A percentile compares a stretch with the other conserved stretches of the same genome.
phyloP scores from a whole-genome alignment of 108 stramenopile genomes.

The Cyclotella sp. region DNA sequence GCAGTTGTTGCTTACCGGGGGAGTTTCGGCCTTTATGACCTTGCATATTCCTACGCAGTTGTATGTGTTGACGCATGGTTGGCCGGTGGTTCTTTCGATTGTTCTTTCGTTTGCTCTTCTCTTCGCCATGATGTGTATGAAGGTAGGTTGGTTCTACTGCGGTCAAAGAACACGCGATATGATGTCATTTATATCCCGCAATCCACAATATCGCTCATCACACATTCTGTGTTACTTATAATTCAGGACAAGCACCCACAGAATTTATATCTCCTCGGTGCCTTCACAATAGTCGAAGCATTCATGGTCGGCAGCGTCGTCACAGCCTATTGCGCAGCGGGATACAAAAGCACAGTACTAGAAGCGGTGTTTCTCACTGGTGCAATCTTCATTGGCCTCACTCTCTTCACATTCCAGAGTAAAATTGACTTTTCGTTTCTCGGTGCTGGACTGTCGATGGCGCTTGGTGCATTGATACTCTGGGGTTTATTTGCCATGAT shows the following conservation, averaged over 20 bases:
- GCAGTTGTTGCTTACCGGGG: slow-evolving; percentile 38
- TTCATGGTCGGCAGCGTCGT: slow-evolving; percentile 53
- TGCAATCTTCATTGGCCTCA: slow-evolving; percentile 50
- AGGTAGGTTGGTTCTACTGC: slow-evolving; percentile 10
- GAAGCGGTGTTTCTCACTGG: slow-evolving; percentile 57
- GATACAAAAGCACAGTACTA: slow-evolving; percentile 38
- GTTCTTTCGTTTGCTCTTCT: slow-evolving; percentile 27
- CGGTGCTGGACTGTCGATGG: slow-evolving; percentile 54
- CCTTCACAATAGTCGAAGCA: slow-evolving; percentile 51
- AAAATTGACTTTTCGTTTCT: slow-evolving; percentile 57
- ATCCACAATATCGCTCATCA: background rate
- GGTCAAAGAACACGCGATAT: background rate
- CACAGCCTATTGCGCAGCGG: slow-evolving; percentile 42
- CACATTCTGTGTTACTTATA: background rate
- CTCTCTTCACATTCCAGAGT: slow-evolving; percentile 52
- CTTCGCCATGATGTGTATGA: slow-evolving; percentile 43
- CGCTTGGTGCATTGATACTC: slow-evolving; percentile 47
- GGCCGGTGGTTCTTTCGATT: slow-evolving; percentile 38
- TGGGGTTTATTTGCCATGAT: slow-evolving; percentile 60
- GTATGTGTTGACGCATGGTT: slow-evolving; percentile 47
- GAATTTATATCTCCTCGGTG: slow-evolving; percentile 43
- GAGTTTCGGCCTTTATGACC: slow-evolving; percentile 40
- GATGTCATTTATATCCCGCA: background rate
- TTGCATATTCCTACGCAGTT: slow-evolving; percentile 46
- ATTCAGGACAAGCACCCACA: slow-evolving; percentile 45